Conservation (phyloP, 345 rosid genomes). For the Balakata baccata region DNA sequence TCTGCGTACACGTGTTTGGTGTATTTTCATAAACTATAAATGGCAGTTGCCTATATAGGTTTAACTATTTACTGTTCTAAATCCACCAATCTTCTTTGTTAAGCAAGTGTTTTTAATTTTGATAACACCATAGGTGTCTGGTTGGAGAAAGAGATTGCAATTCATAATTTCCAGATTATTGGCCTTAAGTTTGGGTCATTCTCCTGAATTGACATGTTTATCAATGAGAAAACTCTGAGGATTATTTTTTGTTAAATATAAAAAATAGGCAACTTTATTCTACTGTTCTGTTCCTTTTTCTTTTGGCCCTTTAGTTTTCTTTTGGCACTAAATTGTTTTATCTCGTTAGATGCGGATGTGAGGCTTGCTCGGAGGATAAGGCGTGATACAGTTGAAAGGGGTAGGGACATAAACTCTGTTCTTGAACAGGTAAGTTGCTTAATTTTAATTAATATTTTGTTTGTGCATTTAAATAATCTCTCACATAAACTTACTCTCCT, state of each 20-base stretch:
- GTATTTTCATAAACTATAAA: neutral
- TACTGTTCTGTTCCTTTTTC: neutral
- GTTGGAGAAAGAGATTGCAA: neutral
- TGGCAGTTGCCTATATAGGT: neutral
- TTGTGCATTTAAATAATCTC: neutral
- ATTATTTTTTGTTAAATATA: neutral
- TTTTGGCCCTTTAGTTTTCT: neutral
- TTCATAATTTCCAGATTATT: neutral
- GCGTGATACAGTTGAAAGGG: conserved; percentile 96
- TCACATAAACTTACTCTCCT: neutral
- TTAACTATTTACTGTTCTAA: neutral
- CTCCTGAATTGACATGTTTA: neutral
- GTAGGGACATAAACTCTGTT: conserved; percentile 89
- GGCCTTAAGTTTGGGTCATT: neutral
- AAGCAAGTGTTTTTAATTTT: neutral
- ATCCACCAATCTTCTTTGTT: neutral
- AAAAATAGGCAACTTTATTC: neutral
- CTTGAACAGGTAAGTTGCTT: conserved; percentile 78
- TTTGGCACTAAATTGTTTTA: conserved; percentile 34
- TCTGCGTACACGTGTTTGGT: neutral
- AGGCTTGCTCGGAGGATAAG: conserved; percentile 99
- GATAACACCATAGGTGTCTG: neutral
- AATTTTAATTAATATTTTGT: neutral
- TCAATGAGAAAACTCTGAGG: neutral
- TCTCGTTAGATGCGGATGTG: conserved; percentile 96